phyloP scores from a whole-genome alignment of 352 stramenopile genomes.

The Phytophthora sansomeana region DNA sequence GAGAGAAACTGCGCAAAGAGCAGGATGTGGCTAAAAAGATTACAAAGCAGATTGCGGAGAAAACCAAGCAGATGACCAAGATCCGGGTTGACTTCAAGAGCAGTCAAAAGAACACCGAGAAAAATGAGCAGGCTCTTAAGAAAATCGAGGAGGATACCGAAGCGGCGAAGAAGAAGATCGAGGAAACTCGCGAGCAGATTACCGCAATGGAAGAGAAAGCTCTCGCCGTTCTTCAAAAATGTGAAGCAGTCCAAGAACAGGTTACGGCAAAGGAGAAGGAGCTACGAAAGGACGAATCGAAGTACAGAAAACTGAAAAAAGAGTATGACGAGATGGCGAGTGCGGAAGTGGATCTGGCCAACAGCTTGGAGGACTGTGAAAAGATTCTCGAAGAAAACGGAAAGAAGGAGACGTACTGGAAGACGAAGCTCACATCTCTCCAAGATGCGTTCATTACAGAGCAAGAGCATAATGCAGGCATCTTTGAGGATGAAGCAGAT shows the following conservation, averaged over 20 bases:
- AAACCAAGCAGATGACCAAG: conserved; percentile 90
- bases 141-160: conserved; percentile 84
- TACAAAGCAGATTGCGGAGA: conserved; percentile 87
- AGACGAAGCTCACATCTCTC: conserved; percentile 74
- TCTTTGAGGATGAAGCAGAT: conserved; percentile 75
- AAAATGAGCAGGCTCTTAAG: conserved; percentile 67
- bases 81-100: conserved; percentile 87
- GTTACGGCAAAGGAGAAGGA: conserved; percentile 89
- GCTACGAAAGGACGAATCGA: conserved; percentile 74
- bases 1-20: conserved; percentile 94
- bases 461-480: conserved; percentile 76
- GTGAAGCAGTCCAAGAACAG: conserved; percentile 91
- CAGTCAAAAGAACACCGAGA: conserved; percentile 82
- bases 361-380: conserved; percentile 93
- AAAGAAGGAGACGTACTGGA: conserved; percentile 91
- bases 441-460: conserved; percentile 66
- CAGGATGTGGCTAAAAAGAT: conserved; percentile 89
- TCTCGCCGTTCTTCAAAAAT: conserved; percentile 90
- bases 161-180: conserved; percentile 74
- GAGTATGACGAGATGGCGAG: conserved; percentile 91
- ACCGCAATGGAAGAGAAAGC: conserved; percentile 94
- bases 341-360: conserved; percentile 94
- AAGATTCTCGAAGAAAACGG: conserved; percentile 94
- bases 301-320: conserved; percentile 91
- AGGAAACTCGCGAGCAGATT: conserved; percentile 90